A percentile compares a stretch with the other conserved stretches of the same genome.
Evolutionary conservation across 768 basidiomycete genomes (phyloP).

Genomic region (Pholiota conissans): DNA sequence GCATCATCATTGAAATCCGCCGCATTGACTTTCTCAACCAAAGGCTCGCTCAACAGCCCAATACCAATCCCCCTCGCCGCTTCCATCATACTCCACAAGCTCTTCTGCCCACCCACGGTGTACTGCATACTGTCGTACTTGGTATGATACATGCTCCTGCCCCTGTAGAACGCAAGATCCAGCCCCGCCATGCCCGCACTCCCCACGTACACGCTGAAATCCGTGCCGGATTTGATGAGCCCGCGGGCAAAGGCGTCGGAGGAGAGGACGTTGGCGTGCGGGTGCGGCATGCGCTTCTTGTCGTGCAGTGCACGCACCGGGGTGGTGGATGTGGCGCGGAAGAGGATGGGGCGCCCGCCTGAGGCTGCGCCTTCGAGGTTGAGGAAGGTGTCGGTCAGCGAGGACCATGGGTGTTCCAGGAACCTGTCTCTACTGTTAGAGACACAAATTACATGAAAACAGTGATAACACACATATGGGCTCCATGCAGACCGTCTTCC

Average conservation of each 20-base stretch:
- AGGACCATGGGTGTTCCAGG: conserved; percentile 74
- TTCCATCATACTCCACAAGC: conserved; percentile 82
- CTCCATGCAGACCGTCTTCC: conserved; percentile 75
- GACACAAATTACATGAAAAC: neutral
- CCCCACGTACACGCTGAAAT: conserved; percentile 67
- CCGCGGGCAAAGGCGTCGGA: conserved; percentile 70
- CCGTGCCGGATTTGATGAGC: conserved; percentile 67
- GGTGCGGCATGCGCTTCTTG: conserved; percentile 49
- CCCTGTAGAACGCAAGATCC: conserved; percentile 78
- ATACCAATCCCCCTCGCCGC: conserved; percentile 53
- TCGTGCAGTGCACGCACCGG: conserved; percentile 54
- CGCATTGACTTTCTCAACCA: neutral
- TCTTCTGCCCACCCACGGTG: conserved; percentile 49
- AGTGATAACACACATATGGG: conserved; percentile 47
- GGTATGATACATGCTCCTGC: conserved; percentile 77
- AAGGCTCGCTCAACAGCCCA: conserved; percentile 46
- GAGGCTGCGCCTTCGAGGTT: conserved; percentile 83
- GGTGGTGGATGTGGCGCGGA: conserved; percentile 65
- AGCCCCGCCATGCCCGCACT: conserved; percentile 59
- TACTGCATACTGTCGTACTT: conserved; percentile 66
- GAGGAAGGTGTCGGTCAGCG: conserved; percentile 63
- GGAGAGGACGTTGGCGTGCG: conserved; percentile 71
- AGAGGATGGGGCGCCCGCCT: conserved; percentile 81
- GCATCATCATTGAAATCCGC: conserved; percentile 28
- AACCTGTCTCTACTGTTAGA: conserved; percentile 41